phyloP scores from a whole-genome alignment of 2,329 filamentous ascomycete genomes.

The Fusarium subglutinans region DNA sequence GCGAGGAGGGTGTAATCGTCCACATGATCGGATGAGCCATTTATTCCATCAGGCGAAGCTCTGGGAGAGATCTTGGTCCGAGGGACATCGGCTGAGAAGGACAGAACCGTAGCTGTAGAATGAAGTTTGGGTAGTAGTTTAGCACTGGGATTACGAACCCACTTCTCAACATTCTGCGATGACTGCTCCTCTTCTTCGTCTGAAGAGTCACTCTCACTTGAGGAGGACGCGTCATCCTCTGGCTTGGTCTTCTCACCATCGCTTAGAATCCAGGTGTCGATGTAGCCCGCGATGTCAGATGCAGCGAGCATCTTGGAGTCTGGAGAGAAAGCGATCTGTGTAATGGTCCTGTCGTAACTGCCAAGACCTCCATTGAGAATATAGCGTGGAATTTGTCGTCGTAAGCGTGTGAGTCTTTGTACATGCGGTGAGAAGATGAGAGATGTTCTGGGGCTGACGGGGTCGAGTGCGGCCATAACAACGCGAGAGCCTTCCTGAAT shows the following conservation, averaged over 20 bases:
- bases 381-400: constrained; percentile 63
- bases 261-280: constrained; percentile 85
- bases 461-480: constrained; percentile 52
- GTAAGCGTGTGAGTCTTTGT: constrained; percentile 62
- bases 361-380: constrained; percentile 72
- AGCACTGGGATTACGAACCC: constrained; percentile 78
- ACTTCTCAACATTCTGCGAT: constrained; percentile 60
- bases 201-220: constrained; percentile 53
- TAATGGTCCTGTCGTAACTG: constrained; percentile 80
- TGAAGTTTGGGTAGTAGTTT: constrained; percentile 75
- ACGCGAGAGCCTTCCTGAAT: constrained; percentile 70
- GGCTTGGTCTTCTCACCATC: constrained; percentile 47
- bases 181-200: constrained; percentile 58
- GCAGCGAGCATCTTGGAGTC: constrained; percentile 82
- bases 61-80: constrained; percentile 38
- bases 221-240: constrained; percentile 47
- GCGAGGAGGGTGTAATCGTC: constrained; percentile 63
- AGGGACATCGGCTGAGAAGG: constrained; percentile 67
- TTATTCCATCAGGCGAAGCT: constrained; percentile 35
- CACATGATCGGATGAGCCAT: constrained; percentile 40
- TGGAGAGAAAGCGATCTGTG: constrained; percentile 78
- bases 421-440: constrained; percentile 45
- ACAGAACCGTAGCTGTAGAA: constrained; percentile 71
- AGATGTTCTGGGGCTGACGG: constrained; percentile 22
- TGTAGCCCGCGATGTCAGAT: constrained; percentile 82